A percentile compares a stretch with the other conserved stretches of the same genome.
These are phyloP conservation scores for Ceratonia siliqua DNA, from an alignment of 306 rosid genomes.

Conservation along the genomic window DNA sequence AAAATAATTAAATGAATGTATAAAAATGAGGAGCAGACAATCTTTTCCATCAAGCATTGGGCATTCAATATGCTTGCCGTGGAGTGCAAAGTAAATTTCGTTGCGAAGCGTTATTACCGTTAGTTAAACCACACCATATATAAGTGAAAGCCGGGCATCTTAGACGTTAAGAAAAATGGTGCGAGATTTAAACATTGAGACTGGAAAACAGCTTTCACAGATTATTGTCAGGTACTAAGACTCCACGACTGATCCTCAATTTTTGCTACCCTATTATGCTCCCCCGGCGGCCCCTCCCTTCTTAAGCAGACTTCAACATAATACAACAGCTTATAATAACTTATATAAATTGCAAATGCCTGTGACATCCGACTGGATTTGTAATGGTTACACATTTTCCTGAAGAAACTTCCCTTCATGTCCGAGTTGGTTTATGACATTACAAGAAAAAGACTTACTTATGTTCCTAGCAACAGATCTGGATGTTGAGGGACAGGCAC, in stretches of 20 bases:
- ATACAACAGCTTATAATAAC: slow-evolving; percentile 38
- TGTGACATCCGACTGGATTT: slow-evolving; percentile 32
- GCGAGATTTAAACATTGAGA: slow-evolving; percentile 18
- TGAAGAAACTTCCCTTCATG: slow-evolving; percentile 31
- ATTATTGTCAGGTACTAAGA: slow-evolving; percentile 35
- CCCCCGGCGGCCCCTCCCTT: slow-evolving; percentile 23
- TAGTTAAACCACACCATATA: not conserved
- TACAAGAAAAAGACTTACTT: slow-evolving; percentile 39
- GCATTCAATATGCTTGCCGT: not conserved
- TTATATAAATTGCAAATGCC: slow-evolving; percentile 37
- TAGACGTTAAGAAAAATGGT: slow-evolving; percentile 10
- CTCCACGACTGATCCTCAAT: slow-evolving; percentile 15
- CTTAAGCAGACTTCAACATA: slow-evolving; percentile 37
- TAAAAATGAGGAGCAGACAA: not conserved
- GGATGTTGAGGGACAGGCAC: slow-evolving; percentile 37
- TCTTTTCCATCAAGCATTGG: slow-evolving; percentile 2
- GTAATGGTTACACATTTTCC: slow-evolving; percentile 27
- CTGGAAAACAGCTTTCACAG: slow-evolving; percentile 32
- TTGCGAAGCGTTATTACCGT: not conserved
- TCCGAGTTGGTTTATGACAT: slow-evolving; percentile 31
- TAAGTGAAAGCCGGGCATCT: slow-evolving; percentile 9
- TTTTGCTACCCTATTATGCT: slow-evolving; percentile 11
- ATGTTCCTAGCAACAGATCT: slow-evolving; percentile 40
- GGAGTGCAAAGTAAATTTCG: slow-evolving; percentile 13
- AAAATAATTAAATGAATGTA: not conserved